Evolutionary conservation across 2,329 filamentous ascomycete species (phyloP), one percentile per base, ranked within the genome.

Genomic region (Cercospora sp.): DNA sequence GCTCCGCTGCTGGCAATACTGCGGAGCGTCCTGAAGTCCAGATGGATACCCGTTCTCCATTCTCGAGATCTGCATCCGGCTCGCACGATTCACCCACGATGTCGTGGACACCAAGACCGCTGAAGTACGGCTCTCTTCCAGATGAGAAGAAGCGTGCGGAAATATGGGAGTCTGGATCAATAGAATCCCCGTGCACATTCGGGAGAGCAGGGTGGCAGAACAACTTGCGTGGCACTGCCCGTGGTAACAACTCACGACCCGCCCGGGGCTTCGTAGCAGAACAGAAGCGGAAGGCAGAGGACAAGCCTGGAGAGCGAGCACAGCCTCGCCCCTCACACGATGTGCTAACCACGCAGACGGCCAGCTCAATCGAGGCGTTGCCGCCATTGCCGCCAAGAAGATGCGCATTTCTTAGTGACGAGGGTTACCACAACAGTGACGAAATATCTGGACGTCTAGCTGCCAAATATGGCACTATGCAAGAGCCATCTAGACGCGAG

Each of bases 381-480:
- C 64, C 64, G 5, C 62, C 71, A 39, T 65, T 65, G n/a, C 58
- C 63, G 13, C 45, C 63, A 23, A 61, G 63, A 59, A 65, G 61
- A 61, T 23, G 64, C 63, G 51, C 62, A 33, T 59, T 36, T 28
- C 18, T n/a, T 33, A 53, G 5, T 16, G 48, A 28, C 48, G 20
- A 53, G 26, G 20, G 48, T 23, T 53, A 23, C 3, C 20, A 16
- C 48, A 26, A 16, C 20, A n/a, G 23, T 28, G 48, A 26, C 48
- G 23, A 53, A 13, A 28, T n/a, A 13, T 23, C 28, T n/a, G 28
- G 30, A 53, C 59, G 63, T 36, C 62, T 48, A 20, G 58, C 72
- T 7, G 51, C 65, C 6, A 67, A 67, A 63, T 63, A 70, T 61
- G 68, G 65, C 51, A 69, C 69, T 16, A 68, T 72, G 72, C 69